Base-by-base conservation (phyloP, 2,329 filamentous ascomycete species). In the Hypoxylon sp. region DNA sequence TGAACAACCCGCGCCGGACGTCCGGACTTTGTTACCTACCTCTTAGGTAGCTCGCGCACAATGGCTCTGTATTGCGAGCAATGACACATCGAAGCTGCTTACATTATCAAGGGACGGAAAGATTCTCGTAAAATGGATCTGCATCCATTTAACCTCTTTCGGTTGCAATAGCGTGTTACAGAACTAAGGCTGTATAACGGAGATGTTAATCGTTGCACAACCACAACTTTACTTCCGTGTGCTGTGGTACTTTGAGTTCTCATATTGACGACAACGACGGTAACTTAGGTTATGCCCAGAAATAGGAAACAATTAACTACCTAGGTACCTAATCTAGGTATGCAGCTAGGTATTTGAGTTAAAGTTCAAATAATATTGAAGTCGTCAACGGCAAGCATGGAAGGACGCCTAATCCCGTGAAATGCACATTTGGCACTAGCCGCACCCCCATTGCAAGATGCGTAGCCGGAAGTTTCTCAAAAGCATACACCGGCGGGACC, bases 1-100 rank as follows among this genome's bases (percentile, higher is more conserved):
- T 47, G 43, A 48, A 59, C 50, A 55, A 51, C 27, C 51, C 47
- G 23, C 29, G 2, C 37, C 66, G 66, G 66, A 69, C 53, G 63
- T 69, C 66, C 66, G 63, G 46, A 50, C 9, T 21, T 23, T 21
- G 32, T 25, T 27, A 29, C 45, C 43, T 52, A 43, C 39, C 23
- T 16, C 30, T 12, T 16, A 39, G 32, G n/a, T n/a, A n/a, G n/a
- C n/a, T n/a, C n/a, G n/a, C n/a, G n/a, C 46, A 48, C 19, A 34
- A 48, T 21, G n/a, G 37, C 43, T 16, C 34, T 61, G 32, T 46
- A 45, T 60, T 47, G 23, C 45, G 59, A 41, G 47, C 5, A 41
- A 46, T 48, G 45, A 46, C 43, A 48, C 55, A 25, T 30, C 16
- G 16, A 27, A 29, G 21, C 11, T 30, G 29, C 27, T 16, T 19